Evolutionary conservation across 192 early-diverging fungal genomes (phyloP), one percentile per base, ranked within the genome.

Genomic region (Umbelopsis ramanniana): DNA sequence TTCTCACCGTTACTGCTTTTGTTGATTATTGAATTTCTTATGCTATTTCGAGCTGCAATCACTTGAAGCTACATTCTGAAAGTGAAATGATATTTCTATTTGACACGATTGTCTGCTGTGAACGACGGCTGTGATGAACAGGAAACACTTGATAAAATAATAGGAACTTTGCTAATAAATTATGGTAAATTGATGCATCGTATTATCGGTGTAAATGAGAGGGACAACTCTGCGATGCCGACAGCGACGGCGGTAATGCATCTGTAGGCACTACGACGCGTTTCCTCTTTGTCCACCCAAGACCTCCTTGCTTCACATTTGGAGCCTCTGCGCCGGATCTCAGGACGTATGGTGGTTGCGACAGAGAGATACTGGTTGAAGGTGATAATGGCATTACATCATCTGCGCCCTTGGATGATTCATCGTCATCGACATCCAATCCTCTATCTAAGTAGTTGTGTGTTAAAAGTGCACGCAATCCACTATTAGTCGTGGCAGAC

Each of bases 221-320:
- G 7, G 57, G 57, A 17, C 33, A 35, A 63, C 57, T 63, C 26
- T 63, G 57, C 17, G 57, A 63, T 14, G 57, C 17, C 33, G 57
- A 63, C 14, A 63, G 12, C 4, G 33, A 19, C 4, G 57, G 57
- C 12, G 57, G 57, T 19, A 63, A 26, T n/a, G 57, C 57, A 19
- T 63, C 33, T 0, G 26, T 63, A n/a, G 57, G 57, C 15, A 35
- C 57, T 19, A 37, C 9, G 1, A 50, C 57, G 15, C 33, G 11
- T 6, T 63, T 63, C 4, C 57, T 63, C 12, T 63, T 63, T 37
- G 57, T 63, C 57, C 57, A 63, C 11, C 24, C 57, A 63, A 63
- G 3, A 6, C 26, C 29, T 35, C 19, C 33, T 33, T 63, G 57
- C 17, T 63, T 63, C 6, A 3, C 33, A 63, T 38, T 6, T 15